Evolutionary conservation across 1,284 basidiomycete genomes (phyloP), one percentile per base, ranked within the genome.

Genomic region (Moesziomyces parantarcticus): DNA sequence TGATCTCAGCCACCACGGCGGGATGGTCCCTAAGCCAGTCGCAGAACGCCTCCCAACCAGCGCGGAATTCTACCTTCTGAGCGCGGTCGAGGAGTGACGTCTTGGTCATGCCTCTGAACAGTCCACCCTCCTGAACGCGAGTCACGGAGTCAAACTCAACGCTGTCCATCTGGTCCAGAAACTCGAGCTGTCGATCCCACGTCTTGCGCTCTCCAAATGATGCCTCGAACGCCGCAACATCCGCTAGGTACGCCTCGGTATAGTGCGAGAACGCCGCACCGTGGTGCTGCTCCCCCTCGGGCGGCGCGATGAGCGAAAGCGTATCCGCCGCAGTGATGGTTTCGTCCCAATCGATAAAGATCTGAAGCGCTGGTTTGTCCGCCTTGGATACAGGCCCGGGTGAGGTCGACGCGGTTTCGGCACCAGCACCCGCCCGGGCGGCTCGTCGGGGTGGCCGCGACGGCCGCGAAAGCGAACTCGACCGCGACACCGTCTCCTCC

Each of bases 321-420:
- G 82, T 82, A 45, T 83, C 82, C 45, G 60, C 41, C 16, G 56
- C n/a, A 2, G 78, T 78, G 48, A 83, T 76, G 5, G 80, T 83
- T 57, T 81, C 82, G 71, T 83, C 82, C 77, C 77, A 83, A 61
- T 83, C 82, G 44, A 81, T 52, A 13, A 82, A 65, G 13, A 82
- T 49, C 20, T 72, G 47, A 26, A 74, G 22, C 40, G n/a, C 26
- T 2, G 70, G 48, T 6, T 18, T 0, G 3, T 56, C 39, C 18
- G 36, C 5, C 23, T 34, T 40, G 14, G 41, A 23, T 40, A 13
- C 29, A 11, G 36, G 21, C 14, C 26, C 7, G 16, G 46, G n/a
- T 13, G 41, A 25, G 23, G 54, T 13, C 7, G 55, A 36, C 3
- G 45, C 41, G 5, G 46, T 40, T 29, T 2, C 29, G 9, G 52